Conservation (phyloP, 2,329 filamentous ascomycete genomes). For the Dothiorella sarmentorum region DNA sequence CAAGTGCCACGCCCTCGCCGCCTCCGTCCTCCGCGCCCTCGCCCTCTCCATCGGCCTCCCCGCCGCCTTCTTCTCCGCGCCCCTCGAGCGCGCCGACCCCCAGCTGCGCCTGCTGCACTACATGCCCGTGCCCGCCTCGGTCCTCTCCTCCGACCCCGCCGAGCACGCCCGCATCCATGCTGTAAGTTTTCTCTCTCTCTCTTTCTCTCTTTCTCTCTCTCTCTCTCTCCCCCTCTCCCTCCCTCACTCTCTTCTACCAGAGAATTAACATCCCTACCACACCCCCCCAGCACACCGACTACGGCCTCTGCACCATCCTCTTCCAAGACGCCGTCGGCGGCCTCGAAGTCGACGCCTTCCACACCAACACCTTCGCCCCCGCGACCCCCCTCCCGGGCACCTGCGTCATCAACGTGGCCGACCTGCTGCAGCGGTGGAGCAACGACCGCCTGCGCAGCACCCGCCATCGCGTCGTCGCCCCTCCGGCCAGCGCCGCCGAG, state of each 20-base stretch:
- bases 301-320: conserved; percentile 50
- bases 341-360: conserved; percentile 60
- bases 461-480: conserved; percentile 84
- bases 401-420: conserved; percentile 85
- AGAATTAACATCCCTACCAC: conserved; percentile 24
- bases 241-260: not conserved
- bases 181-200: not conserved
- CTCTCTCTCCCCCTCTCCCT: not conserved
- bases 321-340: conserved; percentile 33
- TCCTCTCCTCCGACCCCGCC: conserved; percentile 53
- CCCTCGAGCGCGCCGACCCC: conserved; percentile 55
- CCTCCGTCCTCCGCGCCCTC: conserved; percentile 77
- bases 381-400: conserved; percentile 77
- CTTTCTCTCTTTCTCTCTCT: not conserved
- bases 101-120: conserved; percentile 72
- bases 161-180: conserved; percentile 66
- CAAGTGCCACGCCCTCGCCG: conserved; percentile 69
- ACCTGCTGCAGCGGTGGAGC: conserved; percentile 80
- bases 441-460: conserved; percentile 91
- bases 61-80: conserved; percentile 70
- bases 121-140: conserved; percentile 61
- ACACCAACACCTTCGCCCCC: conserved; percentile 68
- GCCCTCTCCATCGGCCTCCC: conserved; percentile 75
- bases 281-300: conserved; percentile 79
- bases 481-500: conserved; percentile 52